These are phyloP conservation scores for Corylus heterophylla DNA, from an alignment of 306 rosid species.

Conservation along the genomic window DNA sequence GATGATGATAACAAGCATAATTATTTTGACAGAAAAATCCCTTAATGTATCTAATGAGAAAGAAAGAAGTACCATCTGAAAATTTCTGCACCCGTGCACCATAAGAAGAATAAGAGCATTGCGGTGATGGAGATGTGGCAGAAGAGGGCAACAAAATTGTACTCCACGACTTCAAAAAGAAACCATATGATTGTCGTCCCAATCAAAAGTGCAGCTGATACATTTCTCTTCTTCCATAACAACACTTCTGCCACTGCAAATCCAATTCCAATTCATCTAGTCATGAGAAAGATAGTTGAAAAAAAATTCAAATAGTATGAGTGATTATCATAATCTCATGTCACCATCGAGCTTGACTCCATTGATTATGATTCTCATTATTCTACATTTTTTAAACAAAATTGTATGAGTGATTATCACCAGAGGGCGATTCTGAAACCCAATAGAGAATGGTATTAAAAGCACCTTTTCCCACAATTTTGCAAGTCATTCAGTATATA, in stretches of 20 bases:
- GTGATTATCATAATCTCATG: no score
- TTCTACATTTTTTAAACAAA: no score
- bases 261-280: slow-evolving; percentile 10
- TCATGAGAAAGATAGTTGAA: neutral
- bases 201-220: slow-evolving; percentile 53
- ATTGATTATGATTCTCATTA: no score
- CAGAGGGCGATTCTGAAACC: no score
- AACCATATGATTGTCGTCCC: slow-evolving; percentile 73
- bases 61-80: slow-evolving; percentile 49
- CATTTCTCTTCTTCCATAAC: slow-evolving; percentile 57
- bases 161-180: slow-evolving; percentile 72
- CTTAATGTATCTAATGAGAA: neutral
- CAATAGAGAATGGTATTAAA: no score
- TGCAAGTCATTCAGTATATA: no score
- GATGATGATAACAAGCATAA: no score
- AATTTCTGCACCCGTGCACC: slow-evolving; percentile 50
- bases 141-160: slow-evolving; percentile 63
- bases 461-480: no score
- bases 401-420: no score
- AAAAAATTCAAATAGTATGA: neutral
- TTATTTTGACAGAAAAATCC: no score
- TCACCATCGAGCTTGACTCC: no score
- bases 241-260: slow-evolving; percentile 71
- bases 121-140: slow-evolving; percentile 68
- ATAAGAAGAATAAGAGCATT: slow-evolving; percentile 65